Conservation (phyloP, 2,329 filamentous ascomycete genomes). For the Ophiostoma piceae region DNA sequence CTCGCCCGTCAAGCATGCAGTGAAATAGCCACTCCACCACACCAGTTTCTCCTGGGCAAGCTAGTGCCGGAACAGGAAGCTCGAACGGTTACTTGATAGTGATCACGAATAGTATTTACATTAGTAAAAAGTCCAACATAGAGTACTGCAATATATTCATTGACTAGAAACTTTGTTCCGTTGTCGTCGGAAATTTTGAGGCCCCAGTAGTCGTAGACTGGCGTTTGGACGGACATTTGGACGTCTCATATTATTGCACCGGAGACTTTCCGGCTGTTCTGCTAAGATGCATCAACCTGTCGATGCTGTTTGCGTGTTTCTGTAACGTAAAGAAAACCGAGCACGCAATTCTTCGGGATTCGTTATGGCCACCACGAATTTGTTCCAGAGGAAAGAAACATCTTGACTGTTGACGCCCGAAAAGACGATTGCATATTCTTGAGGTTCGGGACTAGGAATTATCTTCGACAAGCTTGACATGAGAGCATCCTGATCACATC, state of each 20-base stretch:
- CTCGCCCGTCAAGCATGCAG: not conserved
- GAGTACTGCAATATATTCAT: not conserved
- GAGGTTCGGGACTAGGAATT: too few relatives aligned
- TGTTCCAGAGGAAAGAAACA: not conserved
- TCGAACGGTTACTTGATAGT: constrained; percentile 6
- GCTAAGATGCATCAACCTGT: not conserved
- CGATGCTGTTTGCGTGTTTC: not conserved
- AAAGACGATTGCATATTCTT: too few relatives aligned
- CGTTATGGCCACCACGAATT: not conserved
- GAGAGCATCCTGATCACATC: not conserved
- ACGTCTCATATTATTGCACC: not conserved
- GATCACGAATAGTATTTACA: not conserved
- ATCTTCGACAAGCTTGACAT: too few relatives aligned
- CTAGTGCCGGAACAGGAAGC: constrained; percentile 21
- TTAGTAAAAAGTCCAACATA: not conserved
- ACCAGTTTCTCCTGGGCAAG: not conserved
- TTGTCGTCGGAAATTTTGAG: not conserved
- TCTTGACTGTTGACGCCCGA: too few relatives aligned
- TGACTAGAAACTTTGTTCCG: too few relatives aligned
- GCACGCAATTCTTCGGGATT: not conserved
- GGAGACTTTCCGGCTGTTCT: not conserved
- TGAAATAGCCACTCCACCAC: constrained; percentile 9
- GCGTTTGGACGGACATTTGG: not conserved
- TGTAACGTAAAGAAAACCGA: not conserved
- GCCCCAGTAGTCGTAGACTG: not conserved